Base-by-base conservation (phyloP, 2,329 filamentous ascomycete genomes). In the Aspergillus sp. region DNA sequence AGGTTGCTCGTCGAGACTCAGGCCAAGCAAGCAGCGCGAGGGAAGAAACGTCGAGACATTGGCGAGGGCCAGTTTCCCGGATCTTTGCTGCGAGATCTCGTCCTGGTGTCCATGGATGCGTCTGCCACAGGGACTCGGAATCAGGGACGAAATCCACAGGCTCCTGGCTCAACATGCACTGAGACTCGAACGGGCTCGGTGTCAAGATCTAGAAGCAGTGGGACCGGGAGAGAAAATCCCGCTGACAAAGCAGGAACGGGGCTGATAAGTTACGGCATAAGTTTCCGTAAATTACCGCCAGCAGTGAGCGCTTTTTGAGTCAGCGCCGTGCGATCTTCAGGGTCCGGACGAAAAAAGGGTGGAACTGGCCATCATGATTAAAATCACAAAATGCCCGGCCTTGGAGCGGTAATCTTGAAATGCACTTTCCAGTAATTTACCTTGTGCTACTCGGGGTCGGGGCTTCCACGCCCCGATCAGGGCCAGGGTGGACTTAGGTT, bases 291-390 rank as follows among this genome's bases (percentile, higher is more conserved):
- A 40, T 40, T 40, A 40, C 27, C 8, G 9, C 7, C 17, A 42
- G 9, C n/a, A 42, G 17, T 50, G 48, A 41, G 48, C 34, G 19
- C 39, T 42, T 51, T 42, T 34, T 44, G 39, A 51, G 48, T 33
- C 50, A 34, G 40, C 15, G 5, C 2, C 34, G 15, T 37, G 39
- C 40, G 56, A 57, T 57, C 56, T 57, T 52, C 54, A 56, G 54
- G 54, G 54, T 56, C 54, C 47, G 24, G 24, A 46, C 34, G 3
- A n/a, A n/a, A 12, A 56, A 51, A 51, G 40, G 30, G 50, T 56
- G 53, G 53, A 30, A 24, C 27, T 30, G 27, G 1, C 27, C 9
- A 30, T 30, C 30, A 37, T 15, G 9, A 4, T 45, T 24, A 9
- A 34, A 50, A 40, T 30, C 27, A 37, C n/a, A 37, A 37, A 37